Conservation (phyloP, 1,139 yeast species). For the Suzukiozyma palmioleophila region DNA sequence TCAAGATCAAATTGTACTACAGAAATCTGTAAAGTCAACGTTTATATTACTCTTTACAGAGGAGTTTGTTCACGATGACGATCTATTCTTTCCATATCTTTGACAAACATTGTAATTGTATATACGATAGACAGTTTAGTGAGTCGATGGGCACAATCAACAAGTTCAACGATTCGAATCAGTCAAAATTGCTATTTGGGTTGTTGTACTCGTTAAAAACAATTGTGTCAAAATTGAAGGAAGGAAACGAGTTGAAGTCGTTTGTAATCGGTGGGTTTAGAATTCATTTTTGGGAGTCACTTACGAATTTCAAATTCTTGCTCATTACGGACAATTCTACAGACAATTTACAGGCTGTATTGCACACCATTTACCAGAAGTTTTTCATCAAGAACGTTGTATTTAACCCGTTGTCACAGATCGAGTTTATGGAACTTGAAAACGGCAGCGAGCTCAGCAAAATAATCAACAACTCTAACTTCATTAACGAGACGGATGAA, state of each 20-base stretch:
- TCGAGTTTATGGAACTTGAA: constrained; percentile 38
- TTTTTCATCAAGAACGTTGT: constrained; percentile 68
- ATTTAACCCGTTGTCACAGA: constrained; percentile 54
- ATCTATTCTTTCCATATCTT: constrained; percentile 84
- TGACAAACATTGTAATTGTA: constrained; percentile 84
- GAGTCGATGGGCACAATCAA: constrained; percentile 44
- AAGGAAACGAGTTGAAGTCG: constrained; percentile 53
- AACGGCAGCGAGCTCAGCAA: constrained; percentile 8
- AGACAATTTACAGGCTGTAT: constrained; percentile 55
- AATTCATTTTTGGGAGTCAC: constrained; percentile 76
- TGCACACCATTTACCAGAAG: constrained; percentile 65
- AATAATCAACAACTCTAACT: constrained; percentile 40
- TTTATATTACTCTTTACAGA: no score
- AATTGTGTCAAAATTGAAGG: constrained; percentile 61
- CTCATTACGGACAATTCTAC: constrained; percentile 65
- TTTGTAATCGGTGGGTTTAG: constrained; percentile 72
- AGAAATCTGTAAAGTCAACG: no score
- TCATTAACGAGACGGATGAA: constrained; percentile 42
- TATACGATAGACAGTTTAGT: constrained; percentile 63
- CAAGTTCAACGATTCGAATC: constrained; percentile 55
- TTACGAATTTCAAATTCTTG: constrained; percentile 73
- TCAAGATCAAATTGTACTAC: no score
- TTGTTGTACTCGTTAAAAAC: constrained; percentile 75
- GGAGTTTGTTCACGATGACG: constrained; percentile 11
- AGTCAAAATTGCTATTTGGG: constrained; percentile 83